Percentiles rank a stretch among this genome's conserved stretches.
Evolutionary conservation across 805 yeast species (phyloP).

Genomic region (Pichia exigua): DNA sequence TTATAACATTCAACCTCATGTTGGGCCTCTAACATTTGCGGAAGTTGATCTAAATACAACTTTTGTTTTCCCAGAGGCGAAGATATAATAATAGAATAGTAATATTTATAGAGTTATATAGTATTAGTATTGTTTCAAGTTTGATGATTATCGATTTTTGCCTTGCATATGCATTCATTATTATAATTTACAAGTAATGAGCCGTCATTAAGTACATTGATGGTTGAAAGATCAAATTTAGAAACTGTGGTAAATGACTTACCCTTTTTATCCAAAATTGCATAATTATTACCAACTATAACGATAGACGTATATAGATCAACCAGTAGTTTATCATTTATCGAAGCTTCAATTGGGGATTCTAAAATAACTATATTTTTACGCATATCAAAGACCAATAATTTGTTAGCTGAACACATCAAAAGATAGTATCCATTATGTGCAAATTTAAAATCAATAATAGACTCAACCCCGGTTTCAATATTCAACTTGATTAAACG

Average conservation of each 20-base stretch:
- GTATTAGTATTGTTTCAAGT: background rate
- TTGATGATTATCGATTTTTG: background rate
- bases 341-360: background rate
- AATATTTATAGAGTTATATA: background rate
- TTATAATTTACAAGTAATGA: background rate
- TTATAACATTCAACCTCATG: constrained; percentile 89
- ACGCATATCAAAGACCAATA: constrained; percentile 4
- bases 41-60: constrained; percentile 30
- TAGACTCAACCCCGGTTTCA: background rate
- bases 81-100: background rate
- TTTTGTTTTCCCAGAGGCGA: constrained; percentile 18
- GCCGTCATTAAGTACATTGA: background rate
- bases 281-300: background rate
- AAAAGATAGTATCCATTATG: constrained; percentile 55
- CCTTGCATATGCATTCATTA: background rate
- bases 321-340: background rate
- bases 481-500: constrained; percentile 8
- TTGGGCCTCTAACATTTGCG: constrained; percentile 76
- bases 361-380: constrained; percentile 1
- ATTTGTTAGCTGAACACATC: constrained; percentile 1
- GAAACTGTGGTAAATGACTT: background rate
- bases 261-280: constrained; percentile 1
- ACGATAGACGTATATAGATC: constrained; percentile 1
- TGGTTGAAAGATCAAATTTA: background rate
- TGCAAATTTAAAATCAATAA: constrained; percentile 11